These are phyloP conservation scores for Lobosporangium transversale DNA, from an alignment of 192 early-diverging fungal species.

Conservation along the genomic window DNA sequence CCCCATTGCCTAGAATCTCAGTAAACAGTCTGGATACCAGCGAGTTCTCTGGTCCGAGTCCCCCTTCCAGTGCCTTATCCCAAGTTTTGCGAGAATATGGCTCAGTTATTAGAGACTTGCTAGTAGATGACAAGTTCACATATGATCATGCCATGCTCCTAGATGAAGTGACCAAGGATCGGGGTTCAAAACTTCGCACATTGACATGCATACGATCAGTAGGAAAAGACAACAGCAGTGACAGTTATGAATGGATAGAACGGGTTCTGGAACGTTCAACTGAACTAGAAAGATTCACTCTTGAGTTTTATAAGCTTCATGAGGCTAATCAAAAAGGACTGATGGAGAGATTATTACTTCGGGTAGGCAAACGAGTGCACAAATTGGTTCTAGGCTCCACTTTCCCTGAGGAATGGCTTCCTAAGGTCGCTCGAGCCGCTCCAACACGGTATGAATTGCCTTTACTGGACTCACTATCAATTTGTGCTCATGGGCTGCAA, in stretches of 20 bases:
- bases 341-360: background rate
- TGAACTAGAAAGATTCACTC: background rate
- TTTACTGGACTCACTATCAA: background rate
- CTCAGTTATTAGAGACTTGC: background rate
- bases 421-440: background rate
- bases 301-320: background rate
- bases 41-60: background rate
- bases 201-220: no score
- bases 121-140: background rate
- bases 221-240: no score
- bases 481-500: background rate
- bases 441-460: background rate
- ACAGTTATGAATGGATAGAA: background rate
- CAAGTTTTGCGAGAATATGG: background rate
- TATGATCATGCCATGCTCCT: slow-evolving; percentile 1
- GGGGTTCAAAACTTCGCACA: background rate
- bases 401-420: background rate
- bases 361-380: background rate
- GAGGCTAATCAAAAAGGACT: background rate
- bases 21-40: background rate
- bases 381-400: background rate
- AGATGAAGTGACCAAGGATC: background rate
- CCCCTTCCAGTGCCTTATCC: no score
- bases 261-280: background rate
- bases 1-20: no score